phyloP scores from a whole-genome alignment of 2,329 filamentous ascomycete species.

The Monilinia laxa region DNA sequence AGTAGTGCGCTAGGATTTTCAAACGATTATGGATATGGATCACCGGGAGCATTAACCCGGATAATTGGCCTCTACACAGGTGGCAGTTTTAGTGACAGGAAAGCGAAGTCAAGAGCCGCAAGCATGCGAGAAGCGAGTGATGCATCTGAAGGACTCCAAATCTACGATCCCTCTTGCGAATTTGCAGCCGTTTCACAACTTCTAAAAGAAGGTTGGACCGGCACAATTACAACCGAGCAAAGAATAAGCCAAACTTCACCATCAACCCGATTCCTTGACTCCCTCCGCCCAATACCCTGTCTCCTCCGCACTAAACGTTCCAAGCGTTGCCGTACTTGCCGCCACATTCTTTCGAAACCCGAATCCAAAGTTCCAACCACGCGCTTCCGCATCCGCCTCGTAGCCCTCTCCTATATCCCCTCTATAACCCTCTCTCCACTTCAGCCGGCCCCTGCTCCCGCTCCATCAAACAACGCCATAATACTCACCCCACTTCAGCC shows the following conservation, averaged over 20 bases:
- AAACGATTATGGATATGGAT: slow-evolving; percentile 59
- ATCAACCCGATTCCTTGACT: slow-evolving; percentile 62
- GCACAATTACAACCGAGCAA: slow-evolving; percentile 57
- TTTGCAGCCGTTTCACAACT: slow-evolving; percentile 58
- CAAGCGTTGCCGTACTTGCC: slow-evolving; percentile 88
- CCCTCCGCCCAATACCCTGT: slow-evolving; percentile 78
- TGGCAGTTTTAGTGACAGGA: slow-evolving; percentile 60
- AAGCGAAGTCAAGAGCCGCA: slow-evolving; percentile 64
- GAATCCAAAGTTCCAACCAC: slow-evolving; percentile 87
- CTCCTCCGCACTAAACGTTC: slow-evolving; percentile 88
- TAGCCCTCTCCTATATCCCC: slow-evolving; percentile 86
- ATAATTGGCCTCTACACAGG: slow-evolving; percentile 89
- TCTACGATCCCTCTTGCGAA: slow-evolving; percentile 50
- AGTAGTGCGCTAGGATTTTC: slow-evolving; percentile 56
- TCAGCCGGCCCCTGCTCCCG: slow-evolving; percentile 38
- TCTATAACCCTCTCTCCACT: slow-evolving; percentile 71
- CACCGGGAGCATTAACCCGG: slow-evolving; percentile 77
- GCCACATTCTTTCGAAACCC: slow-evolving; percentile 92
- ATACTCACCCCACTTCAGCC: slow-evolving; percentile 47
- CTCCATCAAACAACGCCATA: slow-evolving; percentile 3
- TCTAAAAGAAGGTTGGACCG: slow-evolving; percentile 59
- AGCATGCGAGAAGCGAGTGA: slow-evolving; percentile 79
- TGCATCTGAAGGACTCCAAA: slow-evolving; percentile 68
- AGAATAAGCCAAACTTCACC: slow-evolving; percentile 50
- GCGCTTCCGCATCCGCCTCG: slow-evolving; percentile 87